Base-by-base conservation (phyloP, 805 yeast species). In the Yarrowia sp. region DNA sequence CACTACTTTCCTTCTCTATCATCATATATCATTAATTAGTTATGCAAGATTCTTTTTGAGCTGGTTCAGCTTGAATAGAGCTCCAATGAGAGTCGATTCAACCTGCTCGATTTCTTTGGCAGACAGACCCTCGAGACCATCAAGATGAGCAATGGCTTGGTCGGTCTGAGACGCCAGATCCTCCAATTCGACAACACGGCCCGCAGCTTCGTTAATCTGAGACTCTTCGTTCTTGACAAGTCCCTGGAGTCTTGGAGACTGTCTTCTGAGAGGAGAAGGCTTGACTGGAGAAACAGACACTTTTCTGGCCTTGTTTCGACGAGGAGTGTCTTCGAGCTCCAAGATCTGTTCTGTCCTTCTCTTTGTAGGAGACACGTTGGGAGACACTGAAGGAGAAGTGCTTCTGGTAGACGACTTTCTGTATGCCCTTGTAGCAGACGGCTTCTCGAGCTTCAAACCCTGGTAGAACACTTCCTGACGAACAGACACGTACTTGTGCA, bases 1-100 rank as follows among this genome's bases (percentile, higher is more conserved):
- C 30, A 24, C 30, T 24, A 24, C 30, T 24, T 7, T 5, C 30
- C 6, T 24, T 7, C 30, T 24, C 30, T 24, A 24, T 24, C 30
- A 24, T 24, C 30, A 24, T 24, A 24, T 24, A 24, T 24, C 30
- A 24, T 24, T 49, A 49, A 34, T 53, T 24, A 55, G 14, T 52
- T 55, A 55, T 55, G 44, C 44, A 40, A 55, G 14, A 24, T 24
- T 55, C 10, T 55, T 20, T 43, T 58, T 58, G 24, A 42, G 40
- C 50, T 58, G 49, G 64, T 58, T 58, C 17, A 58, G 39, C 50
- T 58, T 58, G 64, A 38, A 58, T 14, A 58, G 64, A 8, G 64
- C 50, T n/a, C 50, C 64, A 40, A 58, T 58, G 40, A 58, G 64
- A 30, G 40, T 17, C 39, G 64, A 40, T 19, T 58, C 64, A 5